Base-by-base conservation (phyloP, 1,284 basidiomycete genomes). In the Pterulicium gracile region DNA sequence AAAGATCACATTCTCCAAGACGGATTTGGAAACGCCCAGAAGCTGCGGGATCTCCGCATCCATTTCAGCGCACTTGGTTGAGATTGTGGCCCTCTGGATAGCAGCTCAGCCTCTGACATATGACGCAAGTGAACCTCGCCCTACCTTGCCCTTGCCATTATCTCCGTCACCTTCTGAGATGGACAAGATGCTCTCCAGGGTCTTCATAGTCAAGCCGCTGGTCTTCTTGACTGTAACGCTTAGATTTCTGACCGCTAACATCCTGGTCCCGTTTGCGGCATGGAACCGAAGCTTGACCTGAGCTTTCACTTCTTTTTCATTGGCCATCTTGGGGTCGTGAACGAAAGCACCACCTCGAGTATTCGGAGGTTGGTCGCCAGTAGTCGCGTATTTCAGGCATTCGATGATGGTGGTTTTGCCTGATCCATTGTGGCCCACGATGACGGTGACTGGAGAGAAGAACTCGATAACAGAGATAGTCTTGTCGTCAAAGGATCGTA, bases 341-440 rank as follows among this genome's bases (percentile, higher is more conserved):
- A 98, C 71, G 61, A 98, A 99, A 0, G 96, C 96, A 22, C 96
- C 96, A 21, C 95, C 95, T 54, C 95, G 93, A 23, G 94, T 93
- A 61, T 97, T 97, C 0, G 96, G 92, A 0, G 96, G 96, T 55
- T 98, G 82, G 62, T 98, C 94, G 24, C 96, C 96, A 0, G 96
- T 98, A 0, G 95, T 97, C 3, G 92, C 92, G 62, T 98, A 99
- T 69, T 98, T 98, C 60, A 98, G 78, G 65, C 95, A 98, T 70
- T 98, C 96, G 63, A 99, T 98, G 61, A 98, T 89, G 1, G 95
- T 98, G 58, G 96, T 99, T 70, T 99, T 99, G 44, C 96, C 96
- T 55, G 89, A 94, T 13, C 96, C 96, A 66, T 98, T 98, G 69
- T 95, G 90, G 3, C 96, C 96, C 4, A 98, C 94, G 54, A 98